Evolutionary conservation across 805 yeast genomes (phyloP).

Genomic region (Candida stauntonica): DNA sequence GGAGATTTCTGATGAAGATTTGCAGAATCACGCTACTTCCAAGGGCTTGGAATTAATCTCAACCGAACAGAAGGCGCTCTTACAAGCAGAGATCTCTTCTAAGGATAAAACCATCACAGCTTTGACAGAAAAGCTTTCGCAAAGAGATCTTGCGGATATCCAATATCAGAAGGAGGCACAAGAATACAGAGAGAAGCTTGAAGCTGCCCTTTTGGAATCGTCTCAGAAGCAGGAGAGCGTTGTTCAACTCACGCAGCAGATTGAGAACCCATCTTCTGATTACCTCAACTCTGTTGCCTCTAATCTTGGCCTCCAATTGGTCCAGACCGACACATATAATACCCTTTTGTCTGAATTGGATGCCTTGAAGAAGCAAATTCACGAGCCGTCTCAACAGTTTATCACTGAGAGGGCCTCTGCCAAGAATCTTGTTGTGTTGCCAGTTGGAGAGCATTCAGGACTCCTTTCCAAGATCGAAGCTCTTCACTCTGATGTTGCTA

Average conservation of each 20-base stretch:
- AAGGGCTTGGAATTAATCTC: conserved; percentile 4
- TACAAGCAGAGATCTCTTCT: neutral
- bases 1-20: conserved; percentile 20
- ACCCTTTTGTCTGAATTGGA: neutral
- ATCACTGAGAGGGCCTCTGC: neutral
- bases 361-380: neutral
- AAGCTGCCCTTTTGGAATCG: conserved; percentile 9
- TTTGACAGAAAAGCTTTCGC: conserved; percentile 13
- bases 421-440: conserved; percentile 14
- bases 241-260: conserved; percentile 7
- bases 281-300: conserved; percentile 13
- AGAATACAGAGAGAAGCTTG: conserved; percentile 20
- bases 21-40: conserved; percentile 3
- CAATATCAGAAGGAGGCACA: conserved; percentile 20
- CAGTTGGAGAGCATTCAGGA: conserved; percentile 7
- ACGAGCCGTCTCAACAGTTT: neutral
- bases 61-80: neutral
- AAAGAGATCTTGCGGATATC: conserved; percentile 19
- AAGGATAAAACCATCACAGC: conserved; percentile 3
- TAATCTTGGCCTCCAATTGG: neutral
- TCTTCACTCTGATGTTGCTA: neutral
- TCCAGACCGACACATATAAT: neutral
- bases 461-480: conserved; percentile 7
- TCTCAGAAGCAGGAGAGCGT: conserved; percentile 5
- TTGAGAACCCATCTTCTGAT: conserved; percentile 17